Base-by-base conservation (phyloP, 768 basidiomycete genomes). In the Chalciporus pseudorubinellus region DNA sequence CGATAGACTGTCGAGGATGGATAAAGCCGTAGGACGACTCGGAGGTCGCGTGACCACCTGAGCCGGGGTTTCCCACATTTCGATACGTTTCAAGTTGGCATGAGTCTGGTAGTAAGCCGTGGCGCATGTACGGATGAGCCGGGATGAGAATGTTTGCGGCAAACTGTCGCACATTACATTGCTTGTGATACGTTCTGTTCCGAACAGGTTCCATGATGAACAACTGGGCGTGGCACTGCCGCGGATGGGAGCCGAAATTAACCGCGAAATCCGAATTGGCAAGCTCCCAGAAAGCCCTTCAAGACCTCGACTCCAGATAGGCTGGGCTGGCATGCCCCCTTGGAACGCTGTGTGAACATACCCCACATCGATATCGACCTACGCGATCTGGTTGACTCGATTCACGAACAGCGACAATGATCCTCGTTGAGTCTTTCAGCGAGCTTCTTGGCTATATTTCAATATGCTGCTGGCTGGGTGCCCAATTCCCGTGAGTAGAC, bases 401-500 rank as follows among this genome's bases (percentile, higher is more conserved):
- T 14, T 33, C 6, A 44, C 46, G 2, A 40, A 22, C 28, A 18
- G 10, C 31, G 26, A 41, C 46, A 52, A 59, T 62, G 57, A 61
- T 65, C 24, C 33, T 61, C 52, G 51, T 61, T 28, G 24, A 48
- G 22, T 56, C 60, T 4, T 51, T 83, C 59, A 89, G 87, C 71
- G 82, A 87, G 51, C 47, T 83, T 39, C 64, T 89, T 38, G 91
- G 90, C 10, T 85, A 85, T 57, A 61, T 74, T 3, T 92, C 88
- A 20, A 88, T 93, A 57, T 73, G 63, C 20, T 89, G 81, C 68
- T 94, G 92, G 92, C 70, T 95, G 3, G 81, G 88, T 11, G 92
- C 92, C 3, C 92, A 94, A 66, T 84, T 92, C 61, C 92, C 92
- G 87, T 92, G 68, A 76, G 89, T 81, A 16, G 1, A 24, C 47